A percentile compares a stretch with the other conserved stretches of the same genome.
Conservation (phyloP, 2,329 filamentous ascomycete species). For the Paraphoma chrysanthemicola region DNA sequence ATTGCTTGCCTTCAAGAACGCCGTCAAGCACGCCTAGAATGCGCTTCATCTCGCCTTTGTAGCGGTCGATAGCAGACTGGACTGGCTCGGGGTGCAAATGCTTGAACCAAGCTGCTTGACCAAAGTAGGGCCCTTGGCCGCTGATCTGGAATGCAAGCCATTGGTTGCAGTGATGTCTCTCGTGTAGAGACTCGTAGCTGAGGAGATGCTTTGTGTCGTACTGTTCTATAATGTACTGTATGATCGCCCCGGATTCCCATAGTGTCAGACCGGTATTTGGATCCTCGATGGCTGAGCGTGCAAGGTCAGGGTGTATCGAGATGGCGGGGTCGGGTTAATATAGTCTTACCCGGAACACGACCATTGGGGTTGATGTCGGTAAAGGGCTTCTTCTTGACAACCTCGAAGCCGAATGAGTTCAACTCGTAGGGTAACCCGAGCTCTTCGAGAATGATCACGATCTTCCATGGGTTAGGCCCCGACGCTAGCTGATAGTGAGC, state of each 20-base stretch:
- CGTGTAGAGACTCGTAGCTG: conserved; percentile 23
- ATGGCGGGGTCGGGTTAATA: no score
- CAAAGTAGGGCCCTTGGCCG: conserved; percentile 45
- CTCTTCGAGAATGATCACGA: neutral
- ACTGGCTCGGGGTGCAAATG: conserved; percentile 52
- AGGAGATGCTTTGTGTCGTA: conserved; percentile 38
- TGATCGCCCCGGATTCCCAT: conserved; percentile 50
- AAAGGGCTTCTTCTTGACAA: conserved; percentile 45
- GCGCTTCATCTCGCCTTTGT: conserved; percentile 53
- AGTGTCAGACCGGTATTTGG: conserved; percentile 14
- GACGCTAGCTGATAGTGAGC: no score
- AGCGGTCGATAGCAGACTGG: conserved; percentile 52
- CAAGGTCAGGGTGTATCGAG: no score
- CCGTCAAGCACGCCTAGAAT: conserved; percentile 54
- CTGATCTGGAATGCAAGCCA: conserved; percentile 42
- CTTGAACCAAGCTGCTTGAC: conserved; percentile 51
- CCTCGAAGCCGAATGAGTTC: neutral
- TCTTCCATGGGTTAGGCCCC: neutral
- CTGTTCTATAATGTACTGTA: conserved; percentile 46
- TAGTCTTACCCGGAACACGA: conserved; percentile 31
- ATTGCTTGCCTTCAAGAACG: conserved; percentile 34
- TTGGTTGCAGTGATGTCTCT: conserved; percentile 31
- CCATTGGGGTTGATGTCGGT: conserved; percentile 50
- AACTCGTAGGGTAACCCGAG: neutral
- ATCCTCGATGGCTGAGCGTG: conserved; percentile 11